phyloP scores from a whole-genome alignment of 306 rosid species.

The Senna tora region DNA sequence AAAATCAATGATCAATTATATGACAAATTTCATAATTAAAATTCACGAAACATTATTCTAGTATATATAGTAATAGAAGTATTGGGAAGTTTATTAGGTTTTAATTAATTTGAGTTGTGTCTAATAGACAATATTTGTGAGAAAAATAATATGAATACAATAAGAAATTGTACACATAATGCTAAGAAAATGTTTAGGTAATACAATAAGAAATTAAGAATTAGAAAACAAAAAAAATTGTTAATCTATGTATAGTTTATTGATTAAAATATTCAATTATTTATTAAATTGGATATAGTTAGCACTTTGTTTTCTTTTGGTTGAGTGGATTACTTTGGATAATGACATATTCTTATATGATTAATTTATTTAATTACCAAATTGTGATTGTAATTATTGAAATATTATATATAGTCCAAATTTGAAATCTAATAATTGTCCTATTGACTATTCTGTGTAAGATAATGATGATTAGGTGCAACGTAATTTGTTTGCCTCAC shows the following conservation, averaged over 20 bases:
- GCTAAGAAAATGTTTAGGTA: neutral
- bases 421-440: neutral
- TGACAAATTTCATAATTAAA: too few species aligned
- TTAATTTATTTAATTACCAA: neutral
- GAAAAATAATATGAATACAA: neutral
- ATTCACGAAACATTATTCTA: too few species aligned
- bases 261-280: neutral
- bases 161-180: neutral
- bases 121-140: too few species aligned
- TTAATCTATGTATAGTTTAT: neutral
- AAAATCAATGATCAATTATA: too few species aligned
- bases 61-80: too few species aligned
- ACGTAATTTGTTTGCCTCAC: neutral
- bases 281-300: neutral
- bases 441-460: neutral
- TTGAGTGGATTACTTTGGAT: neutral
- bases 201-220: too few species aligned
- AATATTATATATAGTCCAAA: neutral
- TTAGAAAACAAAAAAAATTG: too few species aligned
- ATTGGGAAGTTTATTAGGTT: too few species aligned
- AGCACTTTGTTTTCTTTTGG: constrained; percentile 11
- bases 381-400: neutral
- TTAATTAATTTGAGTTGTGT: too few species aligned
- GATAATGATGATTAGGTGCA: constrained; percentile 8
- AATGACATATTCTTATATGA: neutral